phyloP scores from a whole-genome alignment of 2,329 filamentous ascomycete genomes.

The Xylariaceae sp. region DNA sequence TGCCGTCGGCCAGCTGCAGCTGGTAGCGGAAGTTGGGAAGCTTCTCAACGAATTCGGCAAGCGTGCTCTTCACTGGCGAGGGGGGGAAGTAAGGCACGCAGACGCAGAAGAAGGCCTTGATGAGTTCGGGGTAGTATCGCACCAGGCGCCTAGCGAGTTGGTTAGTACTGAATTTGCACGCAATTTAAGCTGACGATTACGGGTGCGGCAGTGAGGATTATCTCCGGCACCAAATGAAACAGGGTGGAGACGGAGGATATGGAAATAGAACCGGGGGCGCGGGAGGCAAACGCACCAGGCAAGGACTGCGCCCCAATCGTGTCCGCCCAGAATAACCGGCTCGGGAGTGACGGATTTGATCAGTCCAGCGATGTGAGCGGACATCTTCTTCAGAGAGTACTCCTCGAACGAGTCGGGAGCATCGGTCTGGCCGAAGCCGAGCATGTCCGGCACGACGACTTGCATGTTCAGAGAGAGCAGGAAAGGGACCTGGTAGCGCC shows the following conservation, averaged over 20 bases:
- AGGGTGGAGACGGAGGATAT: background rate
- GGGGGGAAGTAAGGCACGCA: conserved; percentile 71
- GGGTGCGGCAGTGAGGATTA: background rate
- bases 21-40: conserved; percentile 78
- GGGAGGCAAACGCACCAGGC: conserved; percentile 46
- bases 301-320: conserved; percentile 85
- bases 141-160: conserved; percentile 49
- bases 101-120: conserved; percentile 71
- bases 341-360: conserved; percentile 49
- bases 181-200: background rate
- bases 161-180: background rate
- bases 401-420: conserved; percentile 56
- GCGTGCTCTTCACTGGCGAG: conserved; percentile 44
- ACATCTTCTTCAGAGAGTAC: conserved; percentile 68
- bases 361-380: conserved; percentile 70
- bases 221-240: background rate
- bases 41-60: conserved; percentile 53
- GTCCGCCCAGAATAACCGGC: conserved; percentile 75
- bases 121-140: conserved; percentile 65
- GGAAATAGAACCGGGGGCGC: no score
- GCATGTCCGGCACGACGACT: conserved; percentile 78
- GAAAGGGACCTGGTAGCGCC: conserved; percentile 82
- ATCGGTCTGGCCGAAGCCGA: conserved; percentile 77
- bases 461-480: conserved; percentile 67
- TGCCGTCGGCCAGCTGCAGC: conserved; percentile 66